Percentiles rank a stretch among this genome's conserved stretches.
These are phyloP conservation scores for Pilobolus umbonatus DNA, from an alignment of 192 early-diverging fungal species.

Conservation along the genomic window DNA sequence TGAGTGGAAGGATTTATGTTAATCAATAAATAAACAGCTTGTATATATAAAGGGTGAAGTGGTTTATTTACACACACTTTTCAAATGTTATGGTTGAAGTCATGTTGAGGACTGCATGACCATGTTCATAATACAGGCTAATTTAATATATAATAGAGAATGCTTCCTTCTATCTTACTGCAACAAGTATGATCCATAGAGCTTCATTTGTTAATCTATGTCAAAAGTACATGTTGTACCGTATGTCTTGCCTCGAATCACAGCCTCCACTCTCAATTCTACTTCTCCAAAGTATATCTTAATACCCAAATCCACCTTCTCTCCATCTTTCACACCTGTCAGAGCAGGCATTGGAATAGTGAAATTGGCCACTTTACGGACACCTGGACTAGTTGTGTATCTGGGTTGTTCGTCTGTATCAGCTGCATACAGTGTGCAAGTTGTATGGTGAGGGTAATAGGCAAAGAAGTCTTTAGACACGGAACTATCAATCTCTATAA, in stretches of 20 bases:
- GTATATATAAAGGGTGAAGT: neutral
- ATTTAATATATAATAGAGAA: too few species aligned
- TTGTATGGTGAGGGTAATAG: constrained; percentile 39
- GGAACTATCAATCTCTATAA: constrained; percentile 35
- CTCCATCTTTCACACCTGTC: constrained; percentile 32
- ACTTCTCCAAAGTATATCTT: constrained; percentile 40
- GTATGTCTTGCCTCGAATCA: constrained; percentile 39
- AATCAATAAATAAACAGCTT: neutral
- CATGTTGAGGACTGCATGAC: too few species aligned
- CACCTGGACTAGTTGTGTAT: constrained; percentile 31
- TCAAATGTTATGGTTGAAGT: too few species aligned
- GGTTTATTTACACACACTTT: too few species aligned
- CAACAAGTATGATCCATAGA: too few species aligned
- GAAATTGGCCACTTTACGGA: constrained; percentile 35
- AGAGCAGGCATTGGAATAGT: constrained; percentile 36
- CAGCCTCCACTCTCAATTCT: constrained; percentile 36
- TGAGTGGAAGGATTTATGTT: constrained; percentile 23
- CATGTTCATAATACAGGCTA: too few species aligned
- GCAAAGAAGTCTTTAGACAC: constrained; percentile 38
- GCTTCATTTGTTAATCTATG: constrained; percentile 13
- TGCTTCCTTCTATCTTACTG: too few species aligned
- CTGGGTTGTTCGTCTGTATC: constrained; percentile 34
- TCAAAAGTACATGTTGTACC: constrained; percentile 37
- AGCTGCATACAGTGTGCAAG: constrained; percentile 36
- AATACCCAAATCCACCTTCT: constrained; percentile 33